Conservation (phyloP, 805 yeast genomes). For the Sungouiozyma intestinalis region DNA sequence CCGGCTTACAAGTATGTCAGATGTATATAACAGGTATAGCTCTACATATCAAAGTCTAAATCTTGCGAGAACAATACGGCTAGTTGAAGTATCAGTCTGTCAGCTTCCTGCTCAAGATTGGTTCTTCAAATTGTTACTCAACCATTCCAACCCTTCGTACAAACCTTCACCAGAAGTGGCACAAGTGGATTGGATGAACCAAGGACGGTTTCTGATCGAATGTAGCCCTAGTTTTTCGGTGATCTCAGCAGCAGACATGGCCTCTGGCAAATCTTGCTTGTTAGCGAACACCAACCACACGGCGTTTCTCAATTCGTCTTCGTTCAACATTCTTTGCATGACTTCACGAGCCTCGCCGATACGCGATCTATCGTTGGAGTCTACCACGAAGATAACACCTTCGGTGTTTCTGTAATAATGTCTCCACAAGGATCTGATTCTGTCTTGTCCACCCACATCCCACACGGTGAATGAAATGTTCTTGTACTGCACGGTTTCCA, state of each 20-base stretch:
- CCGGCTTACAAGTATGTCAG: not conserved
- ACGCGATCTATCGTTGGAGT: slow-evolving; percentile 96
- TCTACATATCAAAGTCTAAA: not conserved
- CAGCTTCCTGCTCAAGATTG: slow-evolving; percentile 28
- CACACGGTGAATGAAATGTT: slow-evolving; percentile 94
- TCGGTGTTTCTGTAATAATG: slow-evolving; percentile 98
- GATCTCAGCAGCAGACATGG: slow-evolving; percentile 98
- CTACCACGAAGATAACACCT: slow-evolving; percentile 96
- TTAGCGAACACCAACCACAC: slow-evolving; percentile 91
- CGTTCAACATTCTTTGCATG: slow-evolving; percentile 95
- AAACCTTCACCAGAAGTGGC: slow-evolving; percentile 99
- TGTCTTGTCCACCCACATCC: slow-evolving; percentile 99
- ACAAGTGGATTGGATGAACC: slow-evolving; percentile 98
- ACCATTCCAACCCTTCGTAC: slow-evolving; percentile 97
- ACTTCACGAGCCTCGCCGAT: slow-evolving; percentile 97
- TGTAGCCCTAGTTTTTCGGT: slow-evolving; percentile 95
- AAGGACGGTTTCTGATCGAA: slow-evolving; percentile 95
- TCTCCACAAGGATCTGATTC: slow-evolving; percentile 98
- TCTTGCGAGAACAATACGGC: not conserved
- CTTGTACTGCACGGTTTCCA: slow-evolving; percentile 94
- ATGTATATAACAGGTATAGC: not conserved
- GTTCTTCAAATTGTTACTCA: slow-evolving; percentile 80
- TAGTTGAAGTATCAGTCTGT: not conserved
- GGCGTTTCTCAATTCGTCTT: slow-evolving; percentile 96
- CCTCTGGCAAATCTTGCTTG: slow-evolving; percentile 98